Evolutionary conservation across 164 flowering plant genomes (phyloP).

Genomic region (Berberis vulgaris): DNA sequence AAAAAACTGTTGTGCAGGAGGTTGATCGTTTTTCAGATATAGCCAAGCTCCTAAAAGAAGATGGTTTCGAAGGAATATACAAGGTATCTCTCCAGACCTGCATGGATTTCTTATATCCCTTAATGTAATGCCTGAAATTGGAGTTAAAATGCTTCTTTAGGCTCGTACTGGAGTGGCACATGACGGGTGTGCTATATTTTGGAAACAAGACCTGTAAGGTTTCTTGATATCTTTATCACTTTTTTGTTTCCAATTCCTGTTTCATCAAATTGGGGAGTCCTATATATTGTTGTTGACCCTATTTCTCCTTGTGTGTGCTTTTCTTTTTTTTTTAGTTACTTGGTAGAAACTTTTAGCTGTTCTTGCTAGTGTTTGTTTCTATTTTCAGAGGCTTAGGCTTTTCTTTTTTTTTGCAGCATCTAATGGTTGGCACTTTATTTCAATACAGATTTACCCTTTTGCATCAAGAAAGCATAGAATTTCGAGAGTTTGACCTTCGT

Average conservation of each 20-base stretch:
- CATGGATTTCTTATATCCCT: not conserved
- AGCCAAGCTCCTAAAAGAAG: conserved; percentile 33
- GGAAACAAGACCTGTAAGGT: conserved; percentile 64
- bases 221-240: conserved; percentile 1
- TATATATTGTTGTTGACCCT: too few relatives aligned
- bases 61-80: conserved; percentile 67
- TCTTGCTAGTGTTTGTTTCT: not conserved
- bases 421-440: conserved; percentile 5
- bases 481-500: conserved; percentile 67
- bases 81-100: conserved; percentile 36
- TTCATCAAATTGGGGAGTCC: too few relatives aligned
- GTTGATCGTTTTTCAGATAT: conserved; percentile 77
- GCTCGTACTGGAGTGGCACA: conserved; percentile 80
- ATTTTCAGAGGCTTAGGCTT: not conserved
- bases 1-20: conserved; percentile 33
- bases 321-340: too few relatives aligned
- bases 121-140: not conserved
- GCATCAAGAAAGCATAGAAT: conserved; percentile 73
- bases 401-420: conserved; percentile 5
- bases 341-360: too few relatives aligned
- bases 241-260: not conserved
- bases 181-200: conserved; percentile 94
- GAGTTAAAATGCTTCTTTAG: conserved; percentile 21
- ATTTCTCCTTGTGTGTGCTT: too few relatives aligned
- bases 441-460: conserved; percentile 54